Base-by-base conservation (phyloP, 2,329 filamentous ascomycete species). In the Pseudocercospora fuligena region DNA sequence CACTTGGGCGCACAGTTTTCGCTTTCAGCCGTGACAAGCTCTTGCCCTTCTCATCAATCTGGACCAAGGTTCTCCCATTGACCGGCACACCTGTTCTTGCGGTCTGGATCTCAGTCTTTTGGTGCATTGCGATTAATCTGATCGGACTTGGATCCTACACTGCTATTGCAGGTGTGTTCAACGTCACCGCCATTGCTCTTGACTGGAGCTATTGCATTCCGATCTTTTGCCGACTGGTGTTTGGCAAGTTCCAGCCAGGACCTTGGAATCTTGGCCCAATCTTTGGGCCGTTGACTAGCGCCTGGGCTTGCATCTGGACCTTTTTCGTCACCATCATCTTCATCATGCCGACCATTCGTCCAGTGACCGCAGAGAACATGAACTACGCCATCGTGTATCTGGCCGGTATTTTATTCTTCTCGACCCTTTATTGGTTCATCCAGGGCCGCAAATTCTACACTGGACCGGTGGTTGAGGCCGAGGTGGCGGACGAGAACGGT, bases 181-280 rank as follows among this genome's bases (percentile, higher is more conserved):
- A 85, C 73, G 77, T 85, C 51, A 85, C 82, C 71, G 83, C 85
- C 67, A 86, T 86, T 68, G 83, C 84, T 36, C 79, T 86, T 27
- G 83, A 86, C 72, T 84, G 83, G 82, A 83, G 80, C 60, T 87
- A 87, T 78, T 83, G 82, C 76, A 86, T 87, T 66, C 85, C 85
- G 29, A 86, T 87, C 70, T 70, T 73, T 58, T 86, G 84, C 80
- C 86, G 86, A 77, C 75, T 86, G 8, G 33, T 80, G 25, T 86
- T 80, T 63, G 77, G 76, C 64, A 79, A 81, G 58, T 87, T 87
- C 73, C 72, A 83, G 75, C 82, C 78, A 0, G 85, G 85, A 0
- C 85, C 85, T 40, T 87, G 84, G 83, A 77, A 85, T 67, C 75
- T 87, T 73, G 85, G 85, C 59, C 76, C 70, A 12, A 73, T 87